phyloP scores from a whole-genome alignment of 164 flowering plant genomes.

The Vitis riparia region DNA sequence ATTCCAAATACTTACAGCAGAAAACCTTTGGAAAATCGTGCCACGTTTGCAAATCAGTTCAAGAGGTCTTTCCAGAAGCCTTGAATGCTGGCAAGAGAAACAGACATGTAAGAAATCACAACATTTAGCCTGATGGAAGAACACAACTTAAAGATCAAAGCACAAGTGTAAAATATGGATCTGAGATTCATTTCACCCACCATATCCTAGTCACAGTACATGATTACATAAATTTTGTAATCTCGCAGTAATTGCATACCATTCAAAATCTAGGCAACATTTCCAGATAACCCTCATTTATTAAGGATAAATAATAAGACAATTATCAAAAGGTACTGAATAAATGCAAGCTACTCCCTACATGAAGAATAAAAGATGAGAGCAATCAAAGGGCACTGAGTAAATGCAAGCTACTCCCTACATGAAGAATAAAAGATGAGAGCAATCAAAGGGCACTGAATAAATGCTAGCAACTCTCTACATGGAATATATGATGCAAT shows the following conservation, averaged over 20 bases:
- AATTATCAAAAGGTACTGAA: neutral
- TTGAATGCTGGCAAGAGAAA: slow-evolving; percentile 55
- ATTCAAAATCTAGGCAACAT: neutral
- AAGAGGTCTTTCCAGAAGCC: slow-evolving; percentile 75
- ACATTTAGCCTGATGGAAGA: neutral
- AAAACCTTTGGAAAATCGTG: slow-evolving; percentile 49
- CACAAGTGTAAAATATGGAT: neutral
- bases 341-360: neutral
- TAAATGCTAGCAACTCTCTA: neutral
- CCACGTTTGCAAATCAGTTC: slow-evolving; percentile 70
- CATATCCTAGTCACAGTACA: neutral
- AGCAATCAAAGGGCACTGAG: too few relatives aligned
- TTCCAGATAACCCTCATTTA: neutral
- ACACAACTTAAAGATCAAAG: neutral
- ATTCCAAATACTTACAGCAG: slow-evolving; percentile 54
- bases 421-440: neutral
- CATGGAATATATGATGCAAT: neutral
- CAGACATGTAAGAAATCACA: neutral
- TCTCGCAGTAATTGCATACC: neutral
- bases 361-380: neutral
- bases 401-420: neutral
- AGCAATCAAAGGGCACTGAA: too few relatives aligned
- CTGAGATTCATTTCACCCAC: neutral
- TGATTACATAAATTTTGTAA: neutral
- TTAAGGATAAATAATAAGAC: neutral